Conservation (phyloP, 495 filamentous ascomycete species). For the Lichina pygmaea region DNA sequence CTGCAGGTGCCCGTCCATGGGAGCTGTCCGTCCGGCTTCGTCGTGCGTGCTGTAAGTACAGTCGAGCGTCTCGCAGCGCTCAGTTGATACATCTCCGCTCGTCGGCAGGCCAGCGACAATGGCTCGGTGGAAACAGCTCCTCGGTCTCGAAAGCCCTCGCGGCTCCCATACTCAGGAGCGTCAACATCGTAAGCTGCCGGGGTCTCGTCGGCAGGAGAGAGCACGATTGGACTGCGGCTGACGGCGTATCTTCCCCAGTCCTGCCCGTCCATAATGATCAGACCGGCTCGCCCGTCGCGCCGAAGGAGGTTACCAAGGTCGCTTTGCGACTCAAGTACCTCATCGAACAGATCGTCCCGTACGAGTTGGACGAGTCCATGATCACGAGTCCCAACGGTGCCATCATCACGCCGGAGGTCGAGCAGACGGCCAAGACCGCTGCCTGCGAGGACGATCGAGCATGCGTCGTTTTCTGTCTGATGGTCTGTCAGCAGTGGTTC, state of each 20-base stretch:
- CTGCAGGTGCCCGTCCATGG: no score
- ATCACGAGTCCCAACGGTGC: slow-evolving; percentile 58
- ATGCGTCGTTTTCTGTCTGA: slow-evolving; percentile 64
- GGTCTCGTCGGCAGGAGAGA: background rate
- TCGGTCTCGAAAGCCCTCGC: background rate
- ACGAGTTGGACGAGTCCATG: slow-evolving; percentile 46
- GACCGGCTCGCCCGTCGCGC: slow-evolving; percentile 26
- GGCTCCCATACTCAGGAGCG: background rate
- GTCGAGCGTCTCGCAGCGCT: no score
- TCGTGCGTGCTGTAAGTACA: no score
- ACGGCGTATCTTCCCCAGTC: no score
- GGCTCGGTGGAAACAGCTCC: background rate
- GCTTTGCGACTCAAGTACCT: slow-evolving; percentile 76
- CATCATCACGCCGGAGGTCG: slow-evolving; percentile 55
- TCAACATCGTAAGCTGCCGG: background rate
- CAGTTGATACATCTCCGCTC: background rate
- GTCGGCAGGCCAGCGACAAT: background rate
- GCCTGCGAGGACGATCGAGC: slow-evolving; percentile 47
- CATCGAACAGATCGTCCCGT: slow-evolving; percentile 67
- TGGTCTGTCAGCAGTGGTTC: slow-evolving; percentile 84
- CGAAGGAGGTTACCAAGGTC: slow-evolving; percentile 55
- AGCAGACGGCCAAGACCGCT: slow-evolving; percentile 52
- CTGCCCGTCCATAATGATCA: no score
- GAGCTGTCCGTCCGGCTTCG: no score
- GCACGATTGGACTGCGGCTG: no score